Base-by-base conservation (phyloP, 129 eudicot genomes). In the Flaveria robusta region DNA sequence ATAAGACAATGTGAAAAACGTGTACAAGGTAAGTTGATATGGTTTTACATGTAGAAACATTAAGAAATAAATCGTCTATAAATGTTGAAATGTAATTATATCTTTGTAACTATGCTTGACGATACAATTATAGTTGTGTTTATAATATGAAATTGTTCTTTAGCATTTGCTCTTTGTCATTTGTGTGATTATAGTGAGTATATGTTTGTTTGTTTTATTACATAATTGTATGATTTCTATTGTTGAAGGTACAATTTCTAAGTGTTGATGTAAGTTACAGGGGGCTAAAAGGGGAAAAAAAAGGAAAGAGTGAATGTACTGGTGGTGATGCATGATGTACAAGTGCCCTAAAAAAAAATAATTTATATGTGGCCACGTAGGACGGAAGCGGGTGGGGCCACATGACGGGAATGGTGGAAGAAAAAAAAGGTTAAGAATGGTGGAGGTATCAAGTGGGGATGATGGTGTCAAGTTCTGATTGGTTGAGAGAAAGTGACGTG, bases 81-180 rank as follows among this genome's bases (percentile, higher is more conserved):
- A 72, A 59, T 77, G 72, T 71, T 43, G 65, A 71, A 81, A 63
- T 88, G 88, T 82, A 83, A 71, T 81, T 85, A 85, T 47, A 77
- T 68, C 81, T 81, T 82, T 34, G 39, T 34, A 34, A 34, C 39
- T 34, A 34, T 74, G 81, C 76, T 68, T 79, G 79, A 76, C 71
- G 77, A 72, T 75, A 80, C 70, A 54, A 77, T 42, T 24, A 56
- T 59, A 43, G 51, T 26, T 39, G 58, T 52, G 67, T 60, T 42
- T 60, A 66, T 74, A 65, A 34, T 26, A 54, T 37, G 3, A n/a
- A n/a, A 43, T 74, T 43, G 10, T 43, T 2, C n/a, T 0, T 34
- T 4, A 29, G 39, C 39, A 34, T 34, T 34, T 34, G 3, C 7
- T 34, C 39, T 34, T 34, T 34, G 39, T 34, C 8, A 34, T 5